Percentiles rank a stretch among this genome's conserved stretches.
Evolutionary conservation across 2,329 filamentous ascomycete genomes (phyloP).

Genomic region (Exophiala lecanii-corni): DNA sequence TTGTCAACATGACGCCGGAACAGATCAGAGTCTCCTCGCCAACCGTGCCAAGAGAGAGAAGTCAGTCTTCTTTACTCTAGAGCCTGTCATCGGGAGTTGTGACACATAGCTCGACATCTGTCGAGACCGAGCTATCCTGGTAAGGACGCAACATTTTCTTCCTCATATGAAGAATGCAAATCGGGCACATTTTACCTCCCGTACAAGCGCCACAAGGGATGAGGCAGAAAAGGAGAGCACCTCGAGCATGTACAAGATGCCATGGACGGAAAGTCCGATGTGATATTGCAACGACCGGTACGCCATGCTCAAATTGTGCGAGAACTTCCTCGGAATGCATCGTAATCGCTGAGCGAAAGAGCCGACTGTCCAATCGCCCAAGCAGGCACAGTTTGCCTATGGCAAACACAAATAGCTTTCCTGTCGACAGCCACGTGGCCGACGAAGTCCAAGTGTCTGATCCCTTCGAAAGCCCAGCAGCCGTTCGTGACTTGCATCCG

Average conservation of each 20-base stretch:
- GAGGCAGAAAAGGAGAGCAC: too few relatives aligned
- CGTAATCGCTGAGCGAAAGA: neutral
- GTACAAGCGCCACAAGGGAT: too few relatives aligned
- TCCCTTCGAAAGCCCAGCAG: neutral
- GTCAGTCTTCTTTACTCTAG: too few relatives aligned
- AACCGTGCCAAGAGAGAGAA: too few relatives aligned
- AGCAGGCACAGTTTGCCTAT: conserved; percentile 2
- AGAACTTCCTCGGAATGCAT: conserved; percentile 5
- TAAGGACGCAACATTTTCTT: too few relatives aligned
- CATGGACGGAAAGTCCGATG: conserved; percentile 8
- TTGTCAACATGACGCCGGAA: too few relatives aligned
- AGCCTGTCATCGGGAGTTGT: too few relatives aligned
- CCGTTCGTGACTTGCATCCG: conserved; percentile 1
- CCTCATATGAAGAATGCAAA: too few relatives aligned
- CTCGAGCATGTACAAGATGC: neutral
- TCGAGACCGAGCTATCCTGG: too few relatives aligned
- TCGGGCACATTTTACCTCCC: too few relatives aligned
- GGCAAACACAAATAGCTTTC: conserved; percentile 5
- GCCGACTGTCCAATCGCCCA: neutral
- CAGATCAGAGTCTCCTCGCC: too few relatives aligned
- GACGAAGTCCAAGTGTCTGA: neutral
- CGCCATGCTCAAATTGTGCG: conserved; percentile 11
- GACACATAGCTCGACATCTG: too few relatives aligned
- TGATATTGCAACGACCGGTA: conserved; percentile 7
- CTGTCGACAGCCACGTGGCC: neutral